Evolutionary conservation across 2,329 filamentous ascomycete species (phyloP), one percentile per base, ranked within the genome.

Genomic region (Alternaria infectoria): DNA sequence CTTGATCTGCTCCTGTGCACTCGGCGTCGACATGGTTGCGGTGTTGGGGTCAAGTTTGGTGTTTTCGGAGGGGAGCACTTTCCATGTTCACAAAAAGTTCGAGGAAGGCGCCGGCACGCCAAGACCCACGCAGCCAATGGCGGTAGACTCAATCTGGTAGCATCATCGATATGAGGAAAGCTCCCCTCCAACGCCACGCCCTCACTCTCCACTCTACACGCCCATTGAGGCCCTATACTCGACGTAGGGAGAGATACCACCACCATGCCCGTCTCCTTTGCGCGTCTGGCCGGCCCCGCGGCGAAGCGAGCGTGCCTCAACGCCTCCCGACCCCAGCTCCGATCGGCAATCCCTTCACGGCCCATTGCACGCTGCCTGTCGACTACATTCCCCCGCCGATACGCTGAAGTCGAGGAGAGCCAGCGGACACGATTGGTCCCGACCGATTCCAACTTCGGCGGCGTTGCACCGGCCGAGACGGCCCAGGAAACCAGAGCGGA

Each of bases 251-350:
- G 72, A 72, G 66, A 54, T 32, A 69, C 64, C 68, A 61, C 71
- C 79, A 84, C 81, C 83, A 93, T 93, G 91, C 87, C 90, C 81
- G 86, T 86, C 70, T 86, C 89, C 74, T 84, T 93, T 79, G 88
- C 88, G 83, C 89, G 91, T 82, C 86, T 93, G 79, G 90, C 90
- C 81, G 86, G 89, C 86, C 87, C 86, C 82, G 86, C 88, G 81
- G 89, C 89, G 81, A 90, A 88, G 83, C 89, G 90, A 74, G 83
- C 91, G 74, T 89, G 86, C 78, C 81, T 89, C 71, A 65, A 68
- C 66, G 85, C 84, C 79, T 83, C 85, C 77, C 84, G 83, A 76
- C 80, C 79, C 68, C 75, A 76, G 79, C 71, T 78, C 72, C 77
- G 79, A 69, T 59, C 69, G 28, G 74, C 73, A 73, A 68, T 70